Evolutionary conservation across 1,284 basidiomycete genomes (phyloP).

Genomic region (Ceratobasidium sp.): DNA sequence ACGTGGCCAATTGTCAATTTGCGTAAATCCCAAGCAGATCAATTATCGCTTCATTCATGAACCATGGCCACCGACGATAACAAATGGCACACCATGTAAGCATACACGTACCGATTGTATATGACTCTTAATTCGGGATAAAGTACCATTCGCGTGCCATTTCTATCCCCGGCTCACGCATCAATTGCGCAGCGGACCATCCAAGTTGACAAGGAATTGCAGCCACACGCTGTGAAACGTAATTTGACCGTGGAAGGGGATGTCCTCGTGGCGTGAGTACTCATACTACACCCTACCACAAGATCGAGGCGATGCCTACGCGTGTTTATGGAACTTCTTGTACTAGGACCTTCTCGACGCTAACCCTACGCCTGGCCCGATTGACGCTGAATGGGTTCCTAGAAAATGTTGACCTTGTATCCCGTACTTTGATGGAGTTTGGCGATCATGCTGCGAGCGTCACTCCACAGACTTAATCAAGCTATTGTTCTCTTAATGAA

Average conservation of each 20-base stretch:
- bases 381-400: slow-evolving; percentile 82
- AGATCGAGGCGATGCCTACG: not conserved
- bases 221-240: slow-evolving; percentile 75
- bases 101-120: not conserved
- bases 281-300: slow-evolving; percentile 23
- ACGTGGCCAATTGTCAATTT: not conserved
- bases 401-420: slow-evolving; percentile 82
- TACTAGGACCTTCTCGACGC: slow-evolving; percentile 67
- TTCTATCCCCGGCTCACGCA: slow-evolving; percentile 73
- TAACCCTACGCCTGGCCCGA: slow-evolving; percentile 82
- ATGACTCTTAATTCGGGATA: not conserved
- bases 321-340: slow-evolving; percentile 6
- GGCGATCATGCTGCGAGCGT: slow-evolving; percentile 60
- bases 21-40: not conserved
- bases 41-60: not conserved
- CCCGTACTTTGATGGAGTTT: slow-evolving; percentile 81
- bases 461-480: not conserved
- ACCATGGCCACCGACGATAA: slow-evolving; percentile 7
- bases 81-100: slow-evolving; percentile 38
- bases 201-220: slow-evolving; percentile 82
- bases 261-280: slow-evolving; percentile 70
- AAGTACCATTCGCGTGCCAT: slow-evolving; percentile 78
- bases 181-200: slow-evolving; percentile 77
- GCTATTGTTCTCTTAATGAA: not conserved
- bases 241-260: slow-evolving; percentile 68